Evolutionary conservation across 1,284 basidiomycete species (phyloP).

Genomic region (Paramarasmius palmivorus): DNA sequence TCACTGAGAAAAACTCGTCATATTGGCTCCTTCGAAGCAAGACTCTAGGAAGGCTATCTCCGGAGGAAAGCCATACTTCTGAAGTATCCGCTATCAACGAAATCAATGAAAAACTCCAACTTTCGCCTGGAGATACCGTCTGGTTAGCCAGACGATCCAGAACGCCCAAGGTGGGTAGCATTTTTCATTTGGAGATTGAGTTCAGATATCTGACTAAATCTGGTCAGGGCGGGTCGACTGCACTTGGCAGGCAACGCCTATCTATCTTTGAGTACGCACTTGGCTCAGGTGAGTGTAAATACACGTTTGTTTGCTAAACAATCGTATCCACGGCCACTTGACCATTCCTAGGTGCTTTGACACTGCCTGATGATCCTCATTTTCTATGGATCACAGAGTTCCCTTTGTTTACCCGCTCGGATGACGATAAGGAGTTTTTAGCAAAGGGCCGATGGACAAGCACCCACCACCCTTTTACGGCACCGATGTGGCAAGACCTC

Average conservation of each 20-base stretch:
- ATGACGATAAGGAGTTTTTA: slow-evolving; percentile 85
- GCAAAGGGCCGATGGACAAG: slow-evolving; percentile 87
- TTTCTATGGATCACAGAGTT: slow-evolving; percentile 97
- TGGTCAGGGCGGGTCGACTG: slow-evolving; percentile 79
- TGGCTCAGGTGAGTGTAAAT: slow-evolving; percentile 50
- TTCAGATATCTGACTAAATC: slow-evolving; percentile 8
- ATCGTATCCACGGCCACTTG: slow-evolving; percentile 7
- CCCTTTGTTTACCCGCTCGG: slow-evolving; percentile 88
- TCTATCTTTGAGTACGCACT: slow-evolving; percentile 67
- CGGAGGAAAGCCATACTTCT: slow-evolving; percentile 23
- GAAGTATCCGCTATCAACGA: slow-evolving; percentile 21
- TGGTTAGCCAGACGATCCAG: slow-evolving; percentile 43
- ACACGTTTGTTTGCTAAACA: slow-evolving; percentile 5
- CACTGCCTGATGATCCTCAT: slow-evolving; percentile 62
- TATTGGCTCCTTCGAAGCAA: slow-evolving; percentile 47
- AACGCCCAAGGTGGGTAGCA: slow-evolving; percentile 35
- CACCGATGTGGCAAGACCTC: slow-evolving; percentile 90
- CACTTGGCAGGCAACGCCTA: slow-evolving; percentile 75
- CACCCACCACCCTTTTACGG: slow-evolving; percentile 95
- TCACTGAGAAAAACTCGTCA: slow-evolving; percentile 41
- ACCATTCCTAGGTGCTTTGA: slow-evolving; percentile 47
- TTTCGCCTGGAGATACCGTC: slow-evolving; percentile 44
- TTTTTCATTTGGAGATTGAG: slow-evolving; percentile 7
- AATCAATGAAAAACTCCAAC: slow-evolving; percentile 34
- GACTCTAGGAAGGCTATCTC: slow-evolving; percentile 26